Conservation (phyloP, 169 alveolate genomes). For the Eimeria acervulina region DNA sequence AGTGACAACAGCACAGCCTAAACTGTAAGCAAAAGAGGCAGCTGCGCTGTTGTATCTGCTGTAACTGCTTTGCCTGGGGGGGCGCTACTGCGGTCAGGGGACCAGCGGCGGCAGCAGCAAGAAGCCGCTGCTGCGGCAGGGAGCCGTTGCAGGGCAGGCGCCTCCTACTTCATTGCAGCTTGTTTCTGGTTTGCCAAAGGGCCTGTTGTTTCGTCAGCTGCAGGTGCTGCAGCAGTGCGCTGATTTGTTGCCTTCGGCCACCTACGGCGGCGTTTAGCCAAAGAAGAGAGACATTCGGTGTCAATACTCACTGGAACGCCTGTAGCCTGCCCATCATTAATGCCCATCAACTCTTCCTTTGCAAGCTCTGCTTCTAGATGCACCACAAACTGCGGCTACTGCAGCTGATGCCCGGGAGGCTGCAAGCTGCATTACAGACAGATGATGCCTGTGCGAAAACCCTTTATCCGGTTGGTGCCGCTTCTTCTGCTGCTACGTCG, state of each 20-base stretch:
- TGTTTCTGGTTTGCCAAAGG: not conserved
- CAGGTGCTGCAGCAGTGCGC: not conserved
- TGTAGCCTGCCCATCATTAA: not conserved
- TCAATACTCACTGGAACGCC: not conserved
- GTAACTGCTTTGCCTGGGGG: no score
- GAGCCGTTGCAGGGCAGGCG: not conserved
- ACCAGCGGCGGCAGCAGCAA: not conserved
- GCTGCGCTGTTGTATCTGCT: no score
- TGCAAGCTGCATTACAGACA: not conserved
- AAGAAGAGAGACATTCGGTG: not conserved
- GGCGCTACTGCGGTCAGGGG: not conserved
- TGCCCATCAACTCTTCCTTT: not conserved
- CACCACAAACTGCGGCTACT: not conserved
- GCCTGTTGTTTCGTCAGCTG: not conserved
- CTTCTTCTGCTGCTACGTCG: not conserved
- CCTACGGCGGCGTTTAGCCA: not conserved
- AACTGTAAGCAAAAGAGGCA: not conserved
- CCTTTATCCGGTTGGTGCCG: not conserved
- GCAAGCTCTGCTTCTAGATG: not conserved
- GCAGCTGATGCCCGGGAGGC: not conserved
- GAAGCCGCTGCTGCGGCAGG: not conserved
- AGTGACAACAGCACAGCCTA: not conserved
- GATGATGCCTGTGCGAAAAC: not conserved
- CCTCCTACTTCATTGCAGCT: not conserved
- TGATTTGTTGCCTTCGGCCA: not conserved